Percentiles rank a stretch among this genome's conserved stretches.
Evolutionary conservation across 2,329 filamentous ascomycete species (phyloP).

Genomic region (Monilinia laxa): DNA sequence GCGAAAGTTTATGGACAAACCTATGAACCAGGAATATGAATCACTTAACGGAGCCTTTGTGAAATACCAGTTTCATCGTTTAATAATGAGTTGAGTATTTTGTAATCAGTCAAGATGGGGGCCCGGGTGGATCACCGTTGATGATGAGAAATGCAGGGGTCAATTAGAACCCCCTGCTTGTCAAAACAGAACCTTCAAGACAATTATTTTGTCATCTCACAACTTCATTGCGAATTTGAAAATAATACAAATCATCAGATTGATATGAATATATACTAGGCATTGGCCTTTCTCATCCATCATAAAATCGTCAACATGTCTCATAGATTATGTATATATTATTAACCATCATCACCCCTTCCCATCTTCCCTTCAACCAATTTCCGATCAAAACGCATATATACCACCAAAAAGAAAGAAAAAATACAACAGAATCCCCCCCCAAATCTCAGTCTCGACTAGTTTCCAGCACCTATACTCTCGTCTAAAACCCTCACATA

Average conservation of each 20-base stretch:
- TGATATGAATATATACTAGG: neutral
- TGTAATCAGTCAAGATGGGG: too few species aligned
- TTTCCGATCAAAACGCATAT: neutral
- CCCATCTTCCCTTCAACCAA: neutral
- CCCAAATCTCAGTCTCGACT: neutral
- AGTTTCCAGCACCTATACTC: neutral
- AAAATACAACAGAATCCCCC: neutral
- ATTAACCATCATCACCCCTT: neutral
- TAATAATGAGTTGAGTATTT: too few species aligned
- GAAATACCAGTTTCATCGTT: too few species aligned
- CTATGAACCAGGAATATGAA: too few species aligned
- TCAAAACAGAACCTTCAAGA: neutral
- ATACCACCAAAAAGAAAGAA: neutral
- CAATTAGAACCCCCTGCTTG: neutral
- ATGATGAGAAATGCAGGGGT: too few species aligned
- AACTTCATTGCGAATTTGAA: neutral
- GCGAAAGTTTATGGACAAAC: too few species aligned
- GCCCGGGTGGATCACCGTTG: too few species aligned
- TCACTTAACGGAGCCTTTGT: too few species aligned
- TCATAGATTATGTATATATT: slow-evolving; percentile 2
- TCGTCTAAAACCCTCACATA: slow-evolving; percentile 60
- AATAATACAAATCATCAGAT: neutral
- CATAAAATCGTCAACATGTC: slow-evolving; percentile 1
- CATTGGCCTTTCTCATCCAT: neutral
- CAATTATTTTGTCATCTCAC: neutral